These are phyloP conservation scores for Microascus cirrosus DNA, from an alignment of 2,329 filamentous ascomycete species.

Conservation along the genomic window DNA sequence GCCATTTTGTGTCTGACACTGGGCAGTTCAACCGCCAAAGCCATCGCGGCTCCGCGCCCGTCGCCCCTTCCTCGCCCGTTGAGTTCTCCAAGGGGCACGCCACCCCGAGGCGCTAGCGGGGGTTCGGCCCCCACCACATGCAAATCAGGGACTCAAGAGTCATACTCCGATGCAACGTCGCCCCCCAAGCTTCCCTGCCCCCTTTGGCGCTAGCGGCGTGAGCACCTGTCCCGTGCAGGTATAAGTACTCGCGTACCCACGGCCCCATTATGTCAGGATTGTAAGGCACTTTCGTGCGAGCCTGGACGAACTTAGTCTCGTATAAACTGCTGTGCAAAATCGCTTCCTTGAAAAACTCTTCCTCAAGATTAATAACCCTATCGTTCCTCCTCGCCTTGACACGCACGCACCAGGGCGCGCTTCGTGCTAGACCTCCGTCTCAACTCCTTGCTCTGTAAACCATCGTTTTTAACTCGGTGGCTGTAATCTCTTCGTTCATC, in stretches of 20 bases:
- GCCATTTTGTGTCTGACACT: too few relatives aligned
- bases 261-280: not conserved
- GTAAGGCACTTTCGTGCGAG: not conserved
- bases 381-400: not conserved
- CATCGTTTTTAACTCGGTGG: not conserved
- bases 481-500: not conserved
- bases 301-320: not conserved
- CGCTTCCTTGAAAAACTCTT: not conserved
- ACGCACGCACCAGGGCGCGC: not conserved
- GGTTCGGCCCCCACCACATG: too few relatives aligned
- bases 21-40: too few relatives aligned
- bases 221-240: not conserved
- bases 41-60: too few relatives aligned
- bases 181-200: not conserved
- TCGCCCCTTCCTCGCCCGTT: too few relatives aligned
- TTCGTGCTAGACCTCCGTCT: not conserved
- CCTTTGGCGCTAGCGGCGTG: not conserved
- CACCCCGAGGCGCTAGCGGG: too few relatives aligned
- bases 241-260: not conserved
- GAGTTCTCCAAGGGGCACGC: too few relatives aligned
- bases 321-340: not conserved
- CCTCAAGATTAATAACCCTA: not conserved
- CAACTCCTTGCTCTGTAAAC: not conserved
- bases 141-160: not conserved
- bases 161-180: not conserved